Evolutionary conservation across 768 basidiomycete genomes (phyloP).

Genomic region (Leccinum barrowsii): DNA sequence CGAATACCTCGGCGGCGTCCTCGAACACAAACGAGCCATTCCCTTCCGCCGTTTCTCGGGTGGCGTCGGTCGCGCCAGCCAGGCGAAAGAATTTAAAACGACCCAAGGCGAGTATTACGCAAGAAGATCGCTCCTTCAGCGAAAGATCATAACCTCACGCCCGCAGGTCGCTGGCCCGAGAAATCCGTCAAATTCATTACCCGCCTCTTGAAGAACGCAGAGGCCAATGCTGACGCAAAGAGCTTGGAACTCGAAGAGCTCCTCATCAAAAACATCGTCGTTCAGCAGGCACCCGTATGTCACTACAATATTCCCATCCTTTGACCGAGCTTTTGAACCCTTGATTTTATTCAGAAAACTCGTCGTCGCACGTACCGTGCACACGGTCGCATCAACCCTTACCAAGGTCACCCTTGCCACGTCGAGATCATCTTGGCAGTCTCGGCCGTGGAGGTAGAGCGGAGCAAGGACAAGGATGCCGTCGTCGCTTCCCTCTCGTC

Average conservation of each 20-base stretch:
- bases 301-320: not conserved
- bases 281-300: slow-evolving; percentile 96
- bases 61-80: slow-evolving; percentile 90
- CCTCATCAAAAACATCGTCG: slow-evolving; percentile 92
- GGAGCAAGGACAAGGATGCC: slow-evolving; percentile 78
- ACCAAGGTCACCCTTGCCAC: slow-evolving; percentile 97
- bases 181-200: slow-evolving; percentile 96
- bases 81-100: slow-evolving; percentile 95
- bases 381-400: slow-evolving; percentile 97
- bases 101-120: slow-evolving; percentile 74
- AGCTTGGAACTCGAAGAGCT: slow-evolving; percentile 91
- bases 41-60: slow-evolving; percentile 96
- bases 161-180: slow-evolving; percentile 97
- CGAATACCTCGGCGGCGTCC: slow-evolving; percentile 87
- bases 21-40: slow-evolving; percentile 95
- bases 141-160: not conserved
- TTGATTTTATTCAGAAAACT: slow-evolving; percentile 66
- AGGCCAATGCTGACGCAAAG: slow-evolving; percentile 98
- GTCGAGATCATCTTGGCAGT: slow-evolving; percentile 91
- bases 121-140: not conserved
- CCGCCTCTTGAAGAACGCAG: slow-evolving; percentile 95
- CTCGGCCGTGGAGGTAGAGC: slow-evolving; percentile 80
- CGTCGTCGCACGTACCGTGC: slow-evolving; percentile 99
- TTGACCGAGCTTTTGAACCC: slow-evolving; percentile 4
- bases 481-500: slow-evolving; percentile 53